Conservation (phyloP, 192 early-diverging fungal genomes). For the Dissophora ornata region DNA sequence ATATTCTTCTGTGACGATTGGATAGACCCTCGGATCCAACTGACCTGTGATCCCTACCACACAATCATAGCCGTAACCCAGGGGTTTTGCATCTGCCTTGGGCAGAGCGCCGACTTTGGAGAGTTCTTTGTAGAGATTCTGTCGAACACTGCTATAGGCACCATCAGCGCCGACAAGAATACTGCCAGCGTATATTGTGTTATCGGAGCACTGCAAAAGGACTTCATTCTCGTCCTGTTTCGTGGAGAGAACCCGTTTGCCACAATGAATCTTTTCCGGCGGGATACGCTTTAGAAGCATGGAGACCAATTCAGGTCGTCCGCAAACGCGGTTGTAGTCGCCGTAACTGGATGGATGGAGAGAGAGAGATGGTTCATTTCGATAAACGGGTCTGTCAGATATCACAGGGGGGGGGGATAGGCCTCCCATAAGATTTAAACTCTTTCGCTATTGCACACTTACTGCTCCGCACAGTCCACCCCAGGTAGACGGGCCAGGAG, state of each 20-base stretch:
- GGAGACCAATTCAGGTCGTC: constrained; percentile 16
- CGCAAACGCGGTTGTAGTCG: constrained; percentile 10
- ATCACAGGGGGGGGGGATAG: too few relatives aligned
- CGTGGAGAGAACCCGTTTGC: constrained; percentile 14
- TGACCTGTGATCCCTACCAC: constrained; percentile 17
- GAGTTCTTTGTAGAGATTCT: constrained; percentile 20
- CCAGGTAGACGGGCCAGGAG: constrained; percentile 7
- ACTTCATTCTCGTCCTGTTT: constrained; percentile 28
- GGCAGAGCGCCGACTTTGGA: neutral
- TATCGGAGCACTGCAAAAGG: constrained; percentile 14
- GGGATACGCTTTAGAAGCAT: constrained; percentile 18
- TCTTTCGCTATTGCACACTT: too few relatives aligned
- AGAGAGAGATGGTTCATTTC: too few relatives aligned
- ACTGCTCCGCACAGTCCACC: constrained; percentile 14
- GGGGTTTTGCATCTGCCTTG: constrained; percentile 6
- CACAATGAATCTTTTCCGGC: constrained; percentile 7
- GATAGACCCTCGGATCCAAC: constrained; percentile 25
- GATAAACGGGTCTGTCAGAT: too few relatives aligned
- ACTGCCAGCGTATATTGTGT: constrained; percentile 9
- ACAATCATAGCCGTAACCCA: constrained; percentile 27
- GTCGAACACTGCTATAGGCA: constrained; percentile 29
- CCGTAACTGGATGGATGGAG: constrained; percentile 10
- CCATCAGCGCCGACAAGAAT: constrained; percentile 40
- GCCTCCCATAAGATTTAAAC: too few relatives aligned
- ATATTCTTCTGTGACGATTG: constrained; percentile 14